phyloP scores from a whole-genome alignment of 495 filamentous ascomycete genomes.

The Penicillium steckii region DNA sequence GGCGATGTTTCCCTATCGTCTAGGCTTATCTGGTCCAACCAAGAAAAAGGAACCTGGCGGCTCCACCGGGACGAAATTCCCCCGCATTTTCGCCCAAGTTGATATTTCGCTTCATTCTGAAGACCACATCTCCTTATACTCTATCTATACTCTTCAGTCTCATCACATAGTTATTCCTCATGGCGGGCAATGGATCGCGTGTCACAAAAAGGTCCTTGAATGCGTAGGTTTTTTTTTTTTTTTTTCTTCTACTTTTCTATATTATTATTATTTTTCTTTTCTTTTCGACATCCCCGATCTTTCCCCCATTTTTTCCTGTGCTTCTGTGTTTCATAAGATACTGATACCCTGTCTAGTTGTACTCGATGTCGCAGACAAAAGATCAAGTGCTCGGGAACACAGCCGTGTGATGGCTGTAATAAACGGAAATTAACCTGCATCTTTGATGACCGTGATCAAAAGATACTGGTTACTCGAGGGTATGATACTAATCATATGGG shows the following conservation, averaged over 20 bases:
- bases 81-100: background rate
- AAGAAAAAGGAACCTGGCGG: background rate
- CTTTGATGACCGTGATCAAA: conserved; percentile 43
- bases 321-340: too few species aligned
- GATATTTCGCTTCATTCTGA: background rate
- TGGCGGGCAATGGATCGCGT: background rate
- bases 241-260: background rate
- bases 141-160: background rate
- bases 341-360: conserved; percentile 26
- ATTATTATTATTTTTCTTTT: background rate
- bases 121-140: background rate
- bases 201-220: conserved; percentile 4
- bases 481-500: too few species aligned
- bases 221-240: background rate
- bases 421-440: conserved; percentile 41
- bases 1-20: background rate
- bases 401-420: conserved; percentile 42
- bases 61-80: background rate
- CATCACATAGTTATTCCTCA: background rate
- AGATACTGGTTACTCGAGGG: conserved; percentile 42
- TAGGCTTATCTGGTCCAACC: background rate
- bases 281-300: too few species aligned
- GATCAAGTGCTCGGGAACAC: conserved; percentile 43
- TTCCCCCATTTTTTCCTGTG: too few species aligned
- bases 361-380: conserved; percentile 46